Evolutionary conservation across 495 filamentous ascomycete genomes (phyloP).

Genomic region (Jackrogersella minutella): DNA sequence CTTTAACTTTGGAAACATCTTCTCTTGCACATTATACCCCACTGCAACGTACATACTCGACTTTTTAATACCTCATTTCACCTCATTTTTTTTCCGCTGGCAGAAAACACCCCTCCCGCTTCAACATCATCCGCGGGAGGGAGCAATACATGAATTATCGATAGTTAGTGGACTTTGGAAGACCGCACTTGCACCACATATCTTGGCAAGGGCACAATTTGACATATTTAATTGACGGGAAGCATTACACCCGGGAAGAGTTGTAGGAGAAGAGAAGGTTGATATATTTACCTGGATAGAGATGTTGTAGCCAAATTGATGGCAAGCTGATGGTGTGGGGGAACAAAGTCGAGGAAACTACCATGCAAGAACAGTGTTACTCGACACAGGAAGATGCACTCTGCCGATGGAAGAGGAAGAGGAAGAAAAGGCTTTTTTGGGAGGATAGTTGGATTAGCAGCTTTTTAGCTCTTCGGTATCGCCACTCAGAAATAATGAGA

Average conservation of each 20-base stretch:
- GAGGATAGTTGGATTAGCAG: slow-evolving; percentile 31
- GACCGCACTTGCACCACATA: slow-evolving; percentile 8
- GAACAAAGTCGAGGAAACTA: slow-evolving; percentile 4
- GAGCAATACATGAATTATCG: slow-evolving; percentile 6
- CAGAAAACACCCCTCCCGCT: slow-evolving; percentile 34
- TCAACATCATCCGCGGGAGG: slow-evolving; percentile 28
- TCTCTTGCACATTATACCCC: slow-evolving; percentile 45
- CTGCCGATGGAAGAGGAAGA: slow-evolving; percentile 7
- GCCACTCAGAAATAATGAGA: slow-evolving; percentile 36
- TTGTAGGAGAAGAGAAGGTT: slow-evolving; percentile 2
- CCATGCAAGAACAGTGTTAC: slow-evolving; percentile 5
- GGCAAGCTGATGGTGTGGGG: slow-evolving; percentile 1
- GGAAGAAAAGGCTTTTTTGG: slow-evolving; percentile 7
- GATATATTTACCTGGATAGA: slow-evolving; percentile 31
- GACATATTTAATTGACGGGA: slow-evolving; percentile 21
- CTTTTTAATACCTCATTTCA: slow-evolving; percentile 32
- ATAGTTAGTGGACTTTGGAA: slow-evolving; percentile 8
- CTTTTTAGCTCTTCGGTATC: slow-evolving; percentile 31
- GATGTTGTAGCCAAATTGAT: slow-evolving; percentile 17
- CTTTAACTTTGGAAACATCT: slow-evolving; percentile 18
- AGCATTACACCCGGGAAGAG: not conserved
- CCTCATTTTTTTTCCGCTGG: slow-evolving; percentile 30
- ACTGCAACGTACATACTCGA: slow-evolving; percentile 40
- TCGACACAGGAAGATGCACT: slow-evolving; percentile 4
- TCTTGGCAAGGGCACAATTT: not conserved